Evolutionary conservation across 768 basidiomycete species (phyloP), one percentile per base, ranked within the genome.

Genomic region (Tulasnella sp.): DNA sequence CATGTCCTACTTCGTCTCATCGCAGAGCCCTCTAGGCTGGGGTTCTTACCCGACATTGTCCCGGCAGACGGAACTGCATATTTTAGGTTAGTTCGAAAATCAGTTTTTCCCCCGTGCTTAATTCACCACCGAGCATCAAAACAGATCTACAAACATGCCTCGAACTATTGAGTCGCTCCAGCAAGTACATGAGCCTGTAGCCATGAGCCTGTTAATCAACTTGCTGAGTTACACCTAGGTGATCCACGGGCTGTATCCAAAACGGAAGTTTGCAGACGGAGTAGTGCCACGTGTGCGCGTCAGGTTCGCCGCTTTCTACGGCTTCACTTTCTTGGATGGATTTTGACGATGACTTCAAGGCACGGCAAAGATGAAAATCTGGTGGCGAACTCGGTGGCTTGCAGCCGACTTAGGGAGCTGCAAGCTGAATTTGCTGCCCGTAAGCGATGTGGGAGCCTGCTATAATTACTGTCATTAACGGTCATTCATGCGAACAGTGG

Each of bases 141-240:
- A 29, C 51, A 82, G 83, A 49, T 84, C 80, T 15, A 91, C 88
- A 1, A 84, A 86, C 65, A 80, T 91, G 68, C 79, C 86, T 0
- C 75, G 88, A 31, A 89, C 87, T 4, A 80, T 83, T 15, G 85
- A 89, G 64, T 82, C 82, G 0, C 70, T 88, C 17, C 82, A 85
- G 63, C 81, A 90, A 29, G 46, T 48, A n/a, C 5, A n/a, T 11
- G 19, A 7, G 7, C 11, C n/a, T 48, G 7, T 11, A 7, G 46
- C 27, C 11, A 5, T 5, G 5, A 5, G 21, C 5, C 5, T 22
- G 27, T 29, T 11, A 48, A 22, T 11, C 46, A 11, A 5, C 5
- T n/a, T 48, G 5, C 5, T 22, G 19, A 21, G 27, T 22, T 7
- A 29, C n/a, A 48, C 11, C 27, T 29, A 48, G 63, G 73, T 89